Evolutionary conservation across 2,329 filamentous ascomycete genomes (phyloP), one percentile per base, ranked within the genome.

Genomic region (Ophiosphaerella narmari): DNA sequence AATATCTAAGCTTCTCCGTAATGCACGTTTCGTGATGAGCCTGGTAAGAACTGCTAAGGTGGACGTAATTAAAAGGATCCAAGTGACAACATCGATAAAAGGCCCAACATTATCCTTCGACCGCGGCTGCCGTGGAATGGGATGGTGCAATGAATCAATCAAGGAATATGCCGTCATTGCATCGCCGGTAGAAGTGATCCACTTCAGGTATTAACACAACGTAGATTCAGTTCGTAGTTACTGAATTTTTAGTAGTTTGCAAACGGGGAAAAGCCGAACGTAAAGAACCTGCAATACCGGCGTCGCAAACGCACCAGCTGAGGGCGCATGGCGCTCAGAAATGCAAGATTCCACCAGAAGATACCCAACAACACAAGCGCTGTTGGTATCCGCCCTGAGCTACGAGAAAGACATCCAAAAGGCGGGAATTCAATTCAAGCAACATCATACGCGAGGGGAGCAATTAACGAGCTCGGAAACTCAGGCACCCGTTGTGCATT

Each of bases 11-110:
- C 57, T 63, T 35, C 69, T 61, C 39, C 46, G 60, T 47, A 72
- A 43, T 16, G 68, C 69, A 32, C 62, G 60, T 55, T 72, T 72
- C 18, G 69, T 72, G 24, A 71, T 58, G 16, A 72, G 54, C 29
- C 68, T 59, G 33, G 67, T 71, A 39, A 68, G 50, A 7, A 72
- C 69, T 21, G 68, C 68, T 44, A 71, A 45, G 13, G 58, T 63
- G 13, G 65, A 68, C 39, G 68, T 71, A 37, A 71, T 68, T 14
- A 71, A 51, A 12, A 72, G 50, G 33, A 71, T 56, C 69, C 69
- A 72, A 41, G 66, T 70, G 45, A 72, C 57, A 39, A 72, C 69
- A 44, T 71, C 63, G 40, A 72, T 43, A 40, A 65, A 72, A 14
- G 67, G 69, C n/a, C 69, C 69, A 40, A 70, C 44, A 43, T 70